These are phyloP conservation scores for Yamadazyma insecticola DNA, from an alignment of 805 yeast species.

Conservation along the genomic window DNA sequence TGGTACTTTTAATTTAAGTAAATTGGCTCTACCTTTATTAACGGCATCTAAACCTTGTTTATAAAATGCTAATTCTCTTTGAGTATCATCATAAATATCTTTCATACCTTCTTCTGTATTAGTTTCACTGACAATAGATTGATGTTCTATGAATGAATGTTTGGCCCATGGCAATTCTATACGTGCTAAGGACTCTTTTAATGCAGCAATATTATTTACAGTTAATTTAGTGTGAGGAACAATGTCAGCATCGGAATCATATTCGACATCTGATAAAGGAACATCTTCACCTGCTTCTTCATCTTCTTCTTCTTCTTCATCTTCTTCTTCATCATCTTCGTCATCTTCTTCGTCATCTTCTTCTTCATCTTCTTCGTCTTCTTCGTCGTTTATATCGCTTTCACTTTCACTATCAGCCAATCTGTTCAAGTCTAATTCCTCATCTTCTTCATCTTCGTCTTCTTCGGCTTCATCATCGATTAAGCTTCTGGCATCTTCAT, in stretches of 20 bases:
- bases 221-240: constrained; percentile 90
- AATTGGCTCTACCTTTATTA: constrained; percentile 59
- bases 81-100: constrained; percentile 93
- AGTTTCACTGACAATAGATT: constrained; percentile 58
- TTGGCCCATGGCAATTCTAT: constrained; percentile 61
- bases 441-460: constrained; percentile 24
- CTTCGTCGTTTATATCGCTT: constrained; percentile 39
- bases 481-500: constrained; percentile 16
- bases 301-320: constrained; percentile 52
- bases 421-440: constrained; percentile 45
- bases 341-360: constrained; percentile 50
- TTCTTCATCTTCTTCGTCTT: constrained; percentile 45
- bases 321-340: constrained; percentile 46
- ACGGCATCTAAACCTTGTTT: constrained; percentile 91
- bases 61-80: constrained; percentile 91
- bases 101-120: constrained; percentile 63
- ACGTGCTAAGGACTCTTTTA: constrained; percentile 63
- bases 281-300: constrained; percentile 73
- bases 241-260: constrained; percentile 91
- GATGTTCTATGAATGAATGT: constrained; percentile 79
- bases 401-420: constrained; percentile 53
- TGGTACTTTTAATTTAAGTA: constrained; percentile 70
- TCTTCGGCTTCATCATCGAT: constrained; percentile 35
- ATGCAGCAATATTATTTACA: constrained; percentile 81
- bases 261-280: constrained; percentile 84